Evolutionary conservation across 2,329 filamentous ascomycete species (phyloP), one percentile per base, ranked within the genome.

Genomic region (Fusarium foetens): DNA sequence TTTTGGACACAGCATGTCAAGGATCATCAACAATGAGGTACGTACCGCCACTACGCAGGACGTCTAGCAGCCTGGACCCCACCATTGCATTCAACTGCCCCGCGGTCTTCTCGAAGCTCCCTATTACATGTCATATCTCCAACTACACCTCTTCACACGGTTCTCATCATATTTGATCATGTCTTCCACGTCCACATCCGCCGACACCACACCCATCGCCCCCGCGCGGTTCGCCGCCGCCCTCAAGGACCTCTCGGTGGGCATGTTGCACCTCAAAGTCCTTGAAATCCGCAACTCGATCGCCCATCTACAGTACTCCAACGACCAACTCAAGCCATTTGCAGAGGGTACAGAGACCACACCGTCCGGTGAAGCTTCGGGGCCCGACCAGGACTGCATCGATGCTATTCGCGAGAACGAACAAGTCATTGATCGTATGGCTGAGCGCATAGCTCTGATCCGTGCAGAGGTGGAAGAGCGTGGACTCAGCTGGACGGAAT

Each of bases 261-360:
- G 88, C 70, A 87, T 87, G 63, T 90, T 95, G 11, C 90, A 92
- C 81, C 86, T 92, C 81, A 94, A 94, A 82, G 88, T 92, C 66
- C 88, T 92, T 78, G 93, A 95, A 80, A 86, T 95, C 69, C 89
- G 89, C 79, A 94, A 94, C 86, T 89, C 86, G 75, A 91, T 94
- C 78, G 86, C 88, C 29, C 92, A 95, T 81, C 89, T 95, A 31
- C 88, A 91, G 76, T 90, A 90, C 80, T 93, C 90, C 71, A 95
- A 94, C 83, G 87, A 88, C 71, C 89, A 94, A 80, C 90, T 94
- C 65, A 85, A 87, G 61, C 91, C 92, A 38, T 94, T 89, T 75
- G 91, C 91, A 62, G 86, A 90, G 19, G 86, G 86, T 33, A 77
- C 78, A 27, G 80, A 79, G 6, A 76, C 81, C 1, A 77, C 82